Evolutionary conservation across 2,329 filamentous ascomycete genomes (phyloP).

Genomic region (Rachicladosporium sp.): DNA sequence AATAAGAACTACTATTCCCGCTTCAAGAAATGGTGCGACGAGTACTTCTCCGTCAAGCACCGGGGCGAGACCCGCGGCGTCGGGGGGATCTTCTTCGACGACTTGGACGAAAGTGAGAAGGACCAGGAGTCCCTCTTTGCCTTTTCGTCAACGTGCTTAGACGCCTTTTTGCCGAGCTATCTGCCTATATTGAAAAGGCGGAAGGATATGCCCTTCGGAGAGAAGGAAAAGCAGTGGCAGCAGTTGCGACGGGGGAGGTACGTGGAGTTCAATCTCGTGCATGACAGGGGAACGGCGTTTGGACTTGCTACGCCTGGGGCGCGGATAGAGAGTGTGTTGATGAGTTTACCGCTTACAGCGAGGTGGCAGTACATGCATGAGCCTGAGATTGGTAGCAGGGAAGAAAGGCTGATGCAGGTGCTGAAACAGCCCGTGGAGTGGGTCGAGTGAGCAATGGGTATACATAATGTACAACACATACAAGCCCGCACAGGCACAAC

Average conservation of each 20-base stretch:
- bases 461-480: too few species aligned
- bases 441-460: slow-evolving; percentile 24
- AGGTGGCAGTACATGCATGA: slow-evolving; percentile 94
- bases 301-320: slow-evolving; percentile 86
- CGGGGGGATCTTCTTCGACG: slow-evolving; percentile 97
- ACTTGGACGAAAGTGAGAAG: slow-evolving; percentile 76
- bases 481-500: too few species aligned
- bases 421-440: slow-evolving; percentile 50
- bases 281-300: slow-evolving; percentile 90
- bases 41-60: slow-evolving; percentile 94
- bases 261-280: slow-evolving; percentile 96
- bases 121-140: slow-evolving; percentile 82
- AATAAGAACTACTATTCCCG: slow-evolving; percentile 82
- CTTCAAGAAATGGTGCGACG: slow-evolving; percentile 98
- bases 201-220: slow-evolving; percentile 84
- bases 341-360: slow-evolving; percentile 89
- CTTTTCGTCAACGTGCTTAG: slow-evolving; percentile 74
- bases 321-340: slow-evolving; percentile 89
- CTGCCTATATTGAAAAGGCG: slow-evolving; percentile 75
- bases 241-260: slow-evolving; percentile 89
- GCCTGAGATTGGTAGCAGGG: slow-evolving; percentile 60
- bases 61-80: slow-evolving; percentile 75
- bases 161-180: slow-evolving; percentile 82
- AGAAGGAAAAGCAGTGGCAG: slow-evolving; percentile 88
- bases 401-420: slow-evolving; percentile 69